Percentiles rank a stretch among this genome's conserved stretches.
These are phyloP conservation scores for Ochetophila trinervis DNA, from an alignment of 306 rosid species.

Conservation along the genomic window DNA sequence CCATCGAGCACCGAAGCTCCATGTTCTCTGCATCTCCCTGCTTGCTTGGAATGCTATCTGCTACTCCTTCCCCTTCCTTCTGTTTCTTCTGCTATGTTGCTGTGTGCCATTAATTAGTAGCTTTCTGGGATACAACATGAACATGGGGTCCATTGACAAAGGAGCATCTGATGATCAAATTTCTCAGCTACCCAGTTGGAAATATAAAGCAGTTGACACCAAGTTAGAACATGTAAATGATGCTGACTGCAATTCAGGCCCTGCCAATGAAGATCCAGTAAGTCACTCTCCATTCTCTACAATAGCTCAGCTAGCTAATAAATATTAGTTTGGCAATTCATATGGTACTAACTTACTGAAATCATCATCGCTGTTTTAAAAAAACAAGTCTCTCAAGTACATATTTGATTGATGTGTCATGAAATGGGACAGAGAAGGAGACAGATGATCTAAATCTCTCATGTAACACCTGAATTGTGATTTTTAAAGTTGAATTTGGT, in stretches of 20 bases:
- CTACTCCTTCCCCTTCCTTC: conserved; percentile 93
- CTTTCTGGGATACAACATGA: conserved; percentile 93
- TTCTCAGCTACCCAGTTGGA: conserved; percentile 75
- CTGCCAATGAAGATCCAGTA: conserved; percentile 64
- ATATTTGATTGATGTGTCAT: no score
- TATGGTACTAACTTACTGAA: no score
- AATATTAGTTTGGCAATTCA: no score
- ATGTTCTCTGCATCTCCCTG: conserved; percentile 70
- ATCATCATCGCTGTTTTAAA: no score
- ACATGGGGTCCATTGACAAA: conserved; percentile 59
- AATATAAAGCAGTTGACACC: conserved; percentile 39
- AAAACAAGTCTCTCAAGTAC: no score
- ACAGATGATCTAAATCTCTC: no score
- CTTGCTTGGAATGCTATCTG: conserved; percentile 91
- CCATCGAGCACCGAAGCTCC: conserved; percentile 72
- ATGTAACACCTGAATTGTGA: no score
- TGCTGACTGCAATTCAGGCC: conserved; percentile 36
- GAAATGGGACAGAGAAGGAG: no score
- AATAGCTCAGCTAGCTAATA: background rate
- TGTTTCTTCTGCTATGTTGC: conserved; percentile 79
- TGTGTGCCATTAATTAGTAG: conserved; percentile 76
- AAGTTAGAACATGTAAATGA: conserved; percentile 38
- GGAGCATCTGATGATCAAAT: conserved; percentile 90
- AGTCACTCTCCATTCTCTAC: conserved; percentile 28
- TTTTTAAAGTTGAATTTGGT: no score